Evolutionary conservation across 2,329 filamentous ascomycete genomes (phyloP), one percentile per base, ranked within the genome.

Genomic region (Periconia sp.): DNA sequence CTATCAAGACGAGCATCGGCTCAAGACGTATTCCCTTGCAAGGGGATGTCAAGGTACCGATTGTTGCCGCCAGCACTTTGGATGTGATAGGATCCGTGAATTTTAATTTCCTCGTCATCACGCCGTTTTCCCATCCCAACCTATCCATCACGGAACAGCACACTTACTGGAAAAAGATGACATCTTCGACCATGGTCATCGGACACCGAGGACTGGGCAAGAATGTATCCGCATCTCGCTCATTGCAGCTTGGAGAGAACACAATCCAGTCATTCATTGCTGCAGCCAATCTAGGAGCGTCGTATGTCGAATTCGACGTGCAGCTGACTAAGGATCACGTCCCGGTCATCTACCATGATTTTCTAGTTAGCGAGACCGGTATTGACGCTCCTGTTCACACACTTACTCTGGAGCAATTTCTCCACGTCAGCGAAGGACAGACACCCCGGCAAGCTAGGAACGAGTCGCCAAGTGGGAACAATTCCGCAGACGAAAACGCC

Each of bases 241-340:
- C 92, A 1, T 80, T 99, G 33, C 95, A 99, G 71, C 81, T 99
- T 1, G 95, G 94, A 55, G 94, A 99, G 75, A 99, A 99, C 72
- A 99, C 94, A 0, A 82, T 99, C 23, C 89, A 86, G 62, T 97
- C 94, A 0, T 99, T 99, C 75, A 96, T 97, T 67, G 91, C 93
- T 2, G 94, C 94, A 2, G 92, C 93, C 42, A 97, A 97, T 62
- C 76, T 99, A 48, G 94, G 94, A 9, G 94, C 85, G 13, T 83
- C 82, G 10, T 88, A 88, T 63, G 85, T 88, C 35, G 85, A 88
- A 63, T 85, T 89, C 66, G 94, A 99, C 70, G 94, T 99, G 0
- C 94, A 99, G 71, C 80, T 99, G 40, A 99, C 94, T n/a, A 99
- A 99, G 69, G 94, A 99, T 70, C 92, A 95, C 65, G 92, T 99